phyloP scores from a whole-genome alignment of 257 asterid genomes.

The Nemophila menziesii region DNA sequence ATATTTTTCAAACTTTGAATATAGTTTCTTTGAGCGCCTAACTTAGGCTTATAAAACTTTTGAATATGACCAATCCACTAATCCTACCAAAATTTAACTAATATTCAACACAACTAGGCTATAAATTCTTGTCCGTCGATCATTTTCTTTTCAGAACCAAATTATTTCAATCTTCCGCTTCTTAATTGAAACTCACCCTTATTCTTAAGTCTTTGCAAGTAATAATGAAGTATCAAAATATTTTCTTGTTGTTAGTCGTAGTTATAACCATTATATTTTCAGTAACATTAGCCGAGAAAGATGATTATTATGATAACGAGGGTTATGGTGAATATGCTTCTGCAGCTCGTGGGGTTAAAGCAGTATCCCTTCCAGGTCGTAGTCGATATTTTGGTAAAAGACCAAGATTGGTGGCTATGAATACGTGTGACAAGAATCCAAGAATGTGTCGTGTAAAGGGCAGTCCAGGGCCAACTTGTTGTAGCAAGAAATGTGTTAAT shows the following conservation, averaged over 20 bases:
- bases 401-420: constrained; percentile 8
- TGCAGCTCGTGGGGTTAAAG: constrained; percentile 1
- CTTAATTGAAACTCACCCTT: neutral
- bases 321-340: constrained; percentile 5
- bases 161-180: neutral
- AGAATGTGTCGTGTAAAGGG: constrained; percentile 32
- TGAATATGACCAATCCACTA: no score
- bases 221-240: constrained; percentile 22
- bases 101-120: no score
- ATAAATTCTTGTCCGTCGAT: no score
- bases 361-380: constrained; percentile 19
- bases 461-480: constrained; percentile 53
- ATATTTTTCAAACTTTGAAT: no score
- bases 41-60: no score
- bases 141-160: no score
- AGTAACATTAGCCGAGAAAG: constrained; percentile 13
- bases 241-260: constrained; percentile 19
- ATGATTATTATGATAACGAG: neutral
- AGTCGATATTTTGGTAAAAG: constrained; percentile 30
- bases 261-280: constrained; percentile 11
- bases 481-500: constrained; percentile 50
- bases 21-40: no score
- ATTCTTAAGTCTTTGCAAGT: no score
- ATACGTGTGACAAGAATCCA: constrained; percentile 47
- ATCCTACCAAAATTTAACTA: no score